Percentiles rank a stretch among this genome's conserved stretches.
These are phyloP conservation scores for Gnetum montanum DNA, from an alignment of 75 land plant genomes.

Conservation along the genomic window DNA sequence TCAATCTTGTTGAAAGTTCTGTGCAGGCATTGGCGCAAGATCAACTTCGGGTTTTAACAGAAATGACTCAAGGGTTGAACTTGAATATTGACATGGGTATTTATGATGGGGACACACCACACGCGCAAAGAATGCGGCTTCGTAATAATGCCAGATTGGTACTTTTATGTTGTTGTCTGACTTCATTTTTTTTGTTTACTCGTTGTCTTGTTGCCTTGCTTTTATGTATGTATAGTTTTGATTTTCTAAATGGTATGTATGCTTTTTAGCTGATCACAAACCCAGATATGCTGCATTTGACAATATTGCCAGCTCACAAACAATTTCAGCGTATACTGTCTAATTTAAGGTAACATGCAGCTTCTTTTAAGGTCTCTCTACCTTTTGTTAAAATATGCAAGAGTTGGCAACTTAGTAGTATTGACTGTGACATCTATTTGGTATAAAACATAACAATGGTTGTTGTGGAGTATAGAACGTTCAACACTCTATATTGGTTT, in stretches of 20 bases:
- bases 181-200: neutral
- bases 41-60: conserved; percentile 60
- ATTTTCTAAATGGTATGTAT: too few species aligned
- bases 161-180: conserved; percentile 7
- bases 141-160: conserved; percentile 90
- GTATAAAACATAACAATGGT: too few species aligned
- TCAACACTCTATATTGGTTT: too few species aligned
- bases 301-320: conserved; percentile 82
- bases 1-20: neutral
- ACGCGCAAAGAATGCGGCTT: conserved; percentile 42
- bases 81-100: conserved; percentile 40
- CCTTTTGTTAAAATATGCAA: conserved; percentile 1
- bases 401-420: too few species aligned
- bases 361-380: neutral
- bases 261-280: conserved; percentile 79
- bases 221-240: neutral
- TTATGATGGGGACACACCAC: conserved; percentile 94
- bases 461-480: too few species aligned
- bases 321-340: conserved; percentile 75
- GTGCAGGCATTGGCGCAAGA: conserved; percentile 97
- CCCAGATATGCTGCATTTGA: conserved; percentile 95
- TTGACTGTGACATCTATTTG: too few species aligned
- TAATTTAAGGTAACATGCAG: conserved; percentile 65
- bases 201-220: neutral
- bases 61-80: conserved; percentile 29